These are phyloP conservation scores for Skeletonema marinoi DNA, from an alignment of 108 stramenopile genomes.

Conservation along the genomic window DNA sequence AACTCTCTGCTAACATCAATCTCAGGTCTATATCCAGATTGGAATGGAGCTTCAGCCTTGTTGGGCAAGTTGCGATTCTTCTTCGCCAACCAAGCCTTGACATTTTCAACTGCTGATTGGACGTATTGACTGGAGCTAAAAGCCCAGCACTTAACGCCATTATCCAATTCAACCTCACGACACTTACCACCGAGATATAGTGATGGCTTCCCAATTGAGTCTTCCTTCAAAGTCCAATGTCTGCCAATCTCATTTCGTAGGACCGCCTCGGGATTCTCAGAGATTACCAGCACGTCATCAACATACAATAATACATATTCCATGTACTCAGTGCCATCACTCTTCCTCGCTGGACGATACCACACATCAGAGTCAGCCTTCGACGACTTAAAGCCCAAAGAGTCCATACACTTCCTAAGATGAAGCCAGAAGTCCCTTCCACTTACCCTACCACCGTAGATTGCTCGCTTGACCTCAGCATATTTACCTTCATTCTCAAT, in stretches of 20 bases:
- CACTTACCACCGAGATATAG: constrained; percentile 54
- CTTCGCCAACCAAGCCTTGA: too few relatives aligned
- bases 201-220: constrained; percentile 42
- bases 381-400: constrained; percentile 49
- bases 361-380: constrained; percentile 46
- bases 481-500: constrained; percentile 34
- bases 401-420: constrained; percentile 22
- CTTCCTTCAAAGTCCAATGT: constrained; percentile 43
- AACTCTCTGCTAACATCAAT: constrained; percentile 28
- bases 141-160: constrained; percentile 45
- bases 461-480: constrained; percentile 47
- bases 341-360: constrained; percentile 11
- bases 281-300: constrained; percentile 36
- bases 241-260: constrained; percentile 38
- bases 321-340: constrained; percentile 29
- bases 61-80: too few relatives aligned
- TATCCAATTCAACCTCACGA: constrained; percentile 24
- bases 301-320: constrained; percentile 48
- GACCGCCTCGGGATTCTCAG: background rate
- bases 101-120: too few relatives aligned
- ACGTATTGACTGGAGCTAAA: constrained; percentile 12
- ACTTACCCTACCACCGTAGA: constrained; percentile 43
- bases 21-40: constrained; percentile 26
- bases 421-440: too few relatives aligned
- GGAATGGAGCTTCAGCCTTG: background rate